These are phyloP conservation scores for Alternaria brassicicola DNA, from an alignment of 2,329 filamentous ascomycete species.

Conservation along the genomic window DNA sequence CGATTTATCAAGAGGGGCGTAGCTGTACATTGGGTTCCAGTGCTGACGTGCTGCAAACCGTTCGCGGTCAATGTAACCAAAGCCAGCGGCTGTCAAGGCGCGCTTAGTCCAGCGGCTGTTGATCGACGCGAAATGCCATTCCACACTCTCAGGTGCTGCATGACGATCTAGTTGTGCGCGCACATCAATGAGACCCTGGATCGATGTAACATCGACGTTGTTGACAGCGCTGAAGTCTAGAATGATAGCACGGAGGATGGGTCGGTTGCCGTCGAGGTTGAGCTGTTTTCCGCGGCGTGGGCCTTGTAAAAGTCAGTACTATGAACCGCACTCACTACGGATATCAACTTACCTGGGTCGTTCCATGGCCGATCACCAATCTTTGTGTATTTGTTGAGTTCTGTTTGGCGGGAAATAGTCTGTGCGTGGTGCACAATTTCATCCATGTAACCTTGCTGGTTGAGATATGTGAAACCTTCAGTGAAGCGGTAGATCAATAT, in stretches of 20 bases:
- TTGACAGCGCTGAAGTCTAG: conserved; percentile 94
- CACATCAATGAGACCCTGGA: conserved; percentile 91
- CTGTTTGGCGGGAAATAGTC: conserved; percentile 74
- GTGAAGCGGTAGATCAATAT: conserved; percentile 96
- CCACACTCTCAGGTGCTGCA: conserved; percentile 77
- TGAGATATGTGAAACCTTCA: conserved; percentile 96
- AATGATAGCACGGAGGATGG: conserved; percentile 85
- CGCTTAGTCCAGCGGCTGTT: conserved; percentile 94
- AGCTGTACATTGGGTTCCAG: conserved; percentile 95
- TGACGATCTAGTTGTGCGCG: conserved; percentile 92
- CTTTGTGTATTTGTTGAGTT: conserved; percentile 66
- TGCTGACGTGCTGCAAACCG: conserved; percentile 56
- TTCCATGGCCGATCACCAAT: conserved; percentile 84
- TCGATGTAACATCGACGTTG: conserved; percentile 89
- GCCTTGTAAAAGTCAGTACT: background rate
- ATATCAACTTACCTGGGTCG: conserved; percentile 67
- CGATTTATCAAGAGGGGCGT: conserved; percentile 81
- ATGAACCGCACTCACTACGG: background rate
- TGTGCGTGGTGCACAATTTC: conserved; percentile 59
- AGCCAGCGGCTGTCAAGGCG: conserved; percentile 83
- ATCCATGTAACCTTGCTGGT: conserved; percentile 87
- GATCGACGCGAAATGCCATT: conserved; percentile 96
- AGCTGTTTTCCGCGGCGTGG: conserved; percentile 63
- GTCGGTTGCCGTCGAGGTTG: conserved; percentile 59
- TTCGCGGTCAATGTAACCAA: conserved; percentile 70